phyloP scores from a whole-genome alignment of 148 eudicot genomes.

The Camellia sinensis region DNA sequence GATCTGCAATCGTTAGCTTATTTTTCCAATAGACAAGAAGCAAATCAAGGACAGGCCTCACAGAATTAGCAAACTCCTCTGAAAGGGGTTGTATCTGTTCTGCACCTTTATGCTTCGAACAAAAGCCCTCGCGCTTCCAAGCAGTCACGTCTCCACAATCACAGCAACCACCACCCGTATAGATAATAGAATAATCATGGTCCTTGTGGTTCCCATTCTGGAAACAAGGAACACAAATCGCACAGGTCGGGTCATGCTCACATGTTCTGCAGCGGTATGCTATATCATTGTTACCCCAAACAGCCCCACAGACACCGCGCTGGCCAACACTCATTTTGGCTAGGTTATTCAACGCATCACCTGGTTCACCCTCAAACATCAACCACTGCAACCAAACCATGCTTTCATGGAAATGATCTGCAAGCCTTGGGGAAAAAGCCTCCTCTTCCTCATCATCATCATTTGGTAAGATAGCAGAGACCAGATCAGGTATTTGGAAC shows the following conservation, averaged over 20 bases:
- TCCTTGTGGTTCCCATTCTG: conserved; percentile 86
- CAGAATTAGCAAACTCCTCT: conserved; percentile 52
- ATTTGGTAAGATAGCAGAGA: conserved; percentile 61
- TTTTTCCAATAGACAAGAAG: conserved; percentile 59
- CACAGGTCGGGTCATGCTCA: conserved; percentile 98
- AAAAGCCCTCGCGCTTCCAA: conserved; percentile 96
- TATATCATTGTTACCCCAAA: conserved; percentile 92
- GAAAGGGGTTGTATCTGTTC: conserved; percentile 88
- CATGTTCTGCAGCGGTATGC: conserved; percentile 95
- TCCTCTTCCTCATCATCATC: conserved; percentile 59
- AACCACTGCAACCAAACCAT: conserved; percentile 89
- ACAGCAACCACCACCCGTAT: conserved; percentile 97
- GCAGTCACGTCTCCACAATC: conserved; percentile 99
- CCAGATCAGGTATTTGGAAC: conserved; percentile 35
- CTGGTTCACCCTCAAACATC: conserved; percentile 89
- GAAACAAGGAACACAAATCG: conserved; percentile 98
- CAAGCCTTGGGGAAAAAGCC: conserved; percentile 30
- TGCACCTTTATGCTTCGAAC: conserved; percentile 94
- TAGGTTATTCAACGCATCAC: conserved; percentile 42
- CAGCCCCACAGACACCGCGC: conserved; percentile 94
- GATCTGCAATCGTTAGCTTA: conserved; percentile 44
- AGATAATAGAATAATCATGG: conserved; percentile 90
- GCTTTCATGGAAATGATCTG: conserved; percentile 57
- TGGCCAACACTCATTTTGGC: conserved; percentile 55
- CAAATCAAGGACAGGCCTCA: conserved; percentile 75